Evolutionary conservation across 2,329 filamentous ascomycete genomes (phyloP).

Genomic region (Colletotrichum camelliae): DNA sequence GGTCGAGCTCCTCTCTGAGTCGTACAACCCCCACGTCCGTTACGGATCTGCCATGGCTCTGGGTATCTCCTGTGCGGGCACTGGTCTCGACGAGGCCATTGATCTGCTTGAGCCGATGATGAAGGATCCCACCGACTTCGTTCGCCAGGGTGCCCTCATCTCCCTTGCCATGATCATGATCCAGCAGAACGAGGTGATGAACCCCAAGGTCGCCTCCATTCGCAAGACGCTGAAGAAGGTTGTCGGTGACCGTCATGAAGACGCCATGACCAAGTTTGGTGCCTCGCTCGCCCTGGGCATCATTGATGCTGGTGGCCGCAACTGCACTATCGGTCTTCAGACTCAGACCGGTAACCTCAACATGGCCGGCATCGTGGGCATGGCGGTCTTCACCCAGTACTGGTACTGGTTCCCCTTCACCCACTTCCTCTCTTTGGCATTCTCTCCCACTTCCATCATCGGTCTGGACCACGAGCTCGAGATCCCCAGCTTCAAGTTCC

Average conservation of each 20-base stretch:
- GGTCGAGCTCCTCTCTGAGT: conserved; percentile 97
- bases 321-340: conserved; percentile 97
- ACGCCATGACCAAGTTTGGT: conserved; percentile 99
- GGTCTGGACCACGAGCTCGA: conserved; percentile 93
- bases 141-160: conserved; percentile 94
- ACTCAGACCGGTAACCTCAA: conserved; percentile 98
- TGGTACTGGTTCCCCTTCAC: conserved; percentile 99
- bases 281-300: conserved; percentile 93
- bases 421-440: conserved; percentile 94
- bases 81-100: conserved; percentile 93
- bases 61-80: conserved; percentile 96
- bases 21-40: conserved; percentile 97
- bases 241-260: conserved; percentile 91
- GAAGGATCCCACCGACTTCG: conserved; percentile 98
- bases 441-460: conserved; percentile 96
- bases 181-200: conserved; percentile 99
- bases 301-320: conserved; percentile 95
- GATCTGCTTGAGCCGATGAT: conserved; percentile 98
- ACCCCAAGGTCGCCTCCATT: conserved; percentile 90
- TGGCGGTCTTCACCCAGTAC: conserved; percentile 98
- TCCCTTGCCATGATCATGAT: conserved; percentile 97
- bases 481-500: conserved; percentile 92
- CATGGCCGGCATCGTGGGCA: conserved; percentile 97
- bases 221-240: conserved; percentile 95
- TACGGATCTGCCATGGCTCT: conserved; percentile 99